Evolutionary conservation across 139 green algal species (phyloP), one percentile per base, ranked within the genome.

Genomic region (Chlamydomonas sphaeroides): DNA sequence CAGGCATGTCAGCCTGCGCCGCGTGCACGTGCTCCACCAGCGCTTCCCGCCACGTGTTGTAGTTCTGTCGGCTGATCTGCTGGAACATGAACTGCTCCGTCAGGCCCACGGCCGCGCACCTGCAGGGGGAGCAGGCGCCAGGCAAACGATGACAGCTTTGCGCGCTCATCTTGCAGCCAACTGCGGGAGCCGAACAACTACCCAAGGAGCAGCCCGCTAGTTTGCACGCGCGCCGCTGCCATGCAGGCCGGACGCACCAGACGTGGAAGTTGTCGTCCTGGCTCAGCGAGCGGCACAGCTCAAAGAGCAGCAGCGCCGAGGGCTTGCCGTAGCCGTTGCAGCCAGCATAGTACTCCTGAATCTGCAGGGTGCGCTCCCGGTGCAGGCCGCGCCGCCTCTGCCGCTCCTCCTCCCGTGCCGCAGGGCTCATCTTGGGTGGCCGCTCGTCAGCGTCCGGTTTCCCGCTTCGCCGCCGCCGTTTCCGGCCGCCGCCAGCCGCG

Each of bases 61-160:
- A 96, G 23, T 88, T 49, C 79, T 91, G 89, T 30, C 84, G 65
- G 18, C 85, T 49, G 0, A 98, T 78, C 6, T 92, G 88, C 65
- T 95, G 85, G 71, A 98, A 94, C 63, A 98, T 83, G 65, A 94
- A 85, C 57, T 99, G 96, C 84, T 99, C 96, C 18, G 96, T 98
- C 28, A 99, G 57, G 8, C 91, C 93, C 42, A 98, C 79, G 39
- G 96, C 92, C 38, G 94, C 90, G 49, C 95, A 85, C 95, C 95
- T 96, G 86, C 49, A n/a, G n/a, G n/a, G n/a, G n/a, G n/a, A n/a
- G n/a, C n/a, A n/a, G n/a, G n/a, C n/a, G n/a, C n/a, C n/a, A n/a
- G n/a, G n/a, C n/a, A n/a, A n/a, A n/a, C n/a, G n/a, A n/a, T n/a
- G n/a, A n/a, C n/a, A n/a, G n/a, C n/a, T n/a, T n/a, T n/a, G n/a